A percentile compares a stretch with the other conserved stretches of the same genome.
These are phyloP conservation scores for Rhododendron williamsianum DNA, from an alignment of 148 eudicot species.

Conservation along the genomic window DNA sequence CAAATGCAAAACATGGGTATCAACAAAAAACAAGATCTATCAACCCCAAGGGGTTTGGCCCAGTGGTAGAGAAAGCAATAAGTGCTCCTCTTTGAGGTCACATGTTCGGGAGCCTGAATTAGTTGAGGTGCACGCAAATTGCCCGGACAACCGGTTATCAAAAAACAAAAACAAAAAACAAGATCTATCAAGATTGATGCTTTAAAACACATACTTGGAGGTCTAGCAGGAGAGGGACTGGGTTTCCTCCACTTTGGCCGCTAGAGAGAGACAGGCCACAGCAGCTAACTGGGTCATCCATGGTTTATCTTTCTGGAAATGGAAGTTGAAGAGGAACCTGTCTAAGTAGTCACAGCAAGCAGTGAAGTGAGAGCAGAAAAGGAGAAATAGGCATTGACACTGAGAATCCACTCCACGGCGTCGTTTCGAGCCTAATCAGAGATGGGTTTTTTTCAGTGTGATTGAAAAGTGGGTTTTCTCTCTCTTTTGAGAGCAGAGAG, in stretches of 20 bases:
- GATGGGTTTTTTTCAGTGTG: conserved; percentile 1
- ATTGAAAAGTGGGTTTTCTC: background rate
- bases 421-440: conserved; percentile 9
- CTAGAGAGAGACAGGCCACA: conserved; percentile 57
- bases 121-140: too few species aligned
- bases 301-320: conserved; percentile 35
- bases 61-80: too few species aligned
- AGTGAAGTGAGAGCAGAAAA: conserved; percentile 34
- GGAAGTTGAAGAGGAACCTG: conserved; percentile 38
- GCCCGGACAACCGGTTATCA: background rate
- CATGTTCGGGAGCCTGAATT: too few species aligned
- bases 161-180: background rate
- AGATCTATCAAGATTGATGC: background rate
- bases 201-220: conserved; percentile 48
- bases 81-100: too few species aligned
- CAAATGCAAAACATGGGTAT: background rate
- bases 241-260: conserved; percentile 68
- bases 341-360: conserved; percentile 50
- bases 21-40: background rate
- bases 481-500: conserved; percentile 21
- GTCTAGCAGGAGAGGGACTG: conserved; percentile 54
- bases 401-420: conserved; percentile 34
- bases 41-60: background rate
- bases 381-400: conserved; percentile 27
- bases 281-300: conserved; percentile 57